Conservation (phyloP, 1,139 yeast species). For the Suhomyces chickasaworum region DNA sequence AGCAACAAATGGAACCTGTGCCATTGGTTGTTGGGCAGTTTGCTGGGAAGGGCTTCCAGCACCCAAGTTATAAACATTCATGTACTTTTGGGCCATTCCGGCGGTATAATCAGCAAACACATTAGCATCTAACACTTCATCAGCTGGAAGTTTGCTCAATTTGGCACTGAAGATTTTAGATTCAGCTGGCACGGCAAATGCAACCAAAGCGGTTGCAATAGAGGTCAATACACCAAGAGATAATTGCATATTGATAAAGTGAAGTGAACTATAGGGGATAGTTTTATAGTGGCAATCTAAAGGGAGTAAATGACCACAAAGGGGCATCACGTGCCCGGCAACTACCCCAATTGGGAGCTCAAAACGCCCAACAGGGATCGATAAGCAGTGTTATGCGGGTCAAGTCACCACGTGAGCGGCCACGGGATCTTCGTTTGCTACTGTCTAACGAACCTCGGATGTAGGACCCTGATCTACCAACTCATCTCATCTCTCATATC, state of each 20-base stretch:
- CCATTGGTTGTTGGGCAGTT: conserved; percentile 21
- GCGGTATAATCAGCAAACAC: conserved; percentile 64
- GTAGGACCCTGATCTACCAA: background rate
- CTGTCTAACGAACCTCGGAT: too few relatives aligned
- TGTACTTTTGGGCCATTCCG: conserved; percentile 74
- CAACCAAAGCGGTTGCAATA: conserved; percentile 32
- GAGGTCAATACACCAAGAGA: conserved; percentile 41
- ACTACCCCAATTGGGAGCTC: conserved; percentile 1
- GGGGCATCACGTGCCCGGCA: conserved; percentile 5
- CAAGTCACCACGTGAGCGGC: too few relatives aligned
- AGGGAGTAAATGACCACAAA: conserved; percentile 6
- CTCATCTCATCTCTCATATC: background rate
- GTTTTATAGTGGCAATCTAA: conserved; percentile 14
- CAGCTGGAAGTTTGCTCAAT: conserved; percentile 63
- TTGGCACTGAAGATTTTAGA: conserved; percentile 67
- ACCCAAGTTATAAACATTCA: conserved; percentile 52
- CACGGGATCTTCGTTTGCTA: too few relatives aligned
- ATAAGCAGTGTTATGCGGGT: background rate
- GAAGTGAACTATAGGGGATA: background rate
- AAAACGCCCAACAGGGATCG: background rate
- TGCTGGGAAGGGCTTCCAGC: conserved; percentile 26
- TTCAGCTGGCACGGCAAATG: conserved; percentile 39
- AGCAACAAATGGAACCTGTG: conserved; percentile 50
- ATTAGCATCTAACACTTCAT: conserved; percentile 61
- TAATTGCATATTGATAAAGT: conserved; percentile 32